Evolutionary conservation across 2,329 filamentous ascomycete genomes (phyloP).

Genomic region (Simplicillium sp.): DNA sequence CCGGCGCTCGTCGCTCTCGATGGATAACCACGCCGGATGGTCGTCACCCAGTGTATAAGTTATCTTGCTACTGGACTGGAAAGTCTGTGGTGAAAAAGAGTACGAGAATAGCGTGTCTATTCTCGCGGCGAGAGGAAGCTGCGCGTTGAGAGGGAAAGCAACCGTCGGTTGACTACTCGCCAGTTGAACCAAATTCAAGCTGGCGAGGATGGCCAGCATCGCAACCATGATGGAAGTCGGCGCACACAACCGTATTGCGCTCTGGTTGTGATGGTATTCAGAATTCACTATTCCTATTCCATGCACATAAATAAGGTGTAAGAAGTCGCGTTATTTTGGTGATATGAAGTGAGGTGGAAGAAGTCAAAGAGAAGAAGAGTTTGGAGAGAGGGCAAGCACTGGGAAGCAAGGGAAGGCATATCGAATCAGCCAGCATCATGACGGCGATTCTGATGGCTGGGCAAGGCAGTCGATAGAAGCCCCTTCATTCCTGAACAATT

Average conservation of each 20-base stretch:
- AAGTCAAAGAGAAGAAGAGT: constrained; percentile 5
- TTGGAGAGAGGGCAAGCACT: constrained; percentile 8
- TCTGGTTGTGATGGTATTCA: background rate
- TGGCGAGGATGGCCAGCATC: constrained; percentile 7
- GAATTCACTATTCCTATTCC: background rate
- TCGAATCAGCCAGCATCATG: constrained; percentile 9
- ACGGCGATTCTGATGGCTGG: constrained; percentile 20
- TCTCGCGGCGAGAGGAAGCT: constrained; percentile 71
- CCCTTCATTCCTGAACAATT: constrained; percentile 27
- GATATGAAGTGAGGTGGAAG: background rate
- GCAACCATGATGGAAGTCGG: constrained; percentile 18
- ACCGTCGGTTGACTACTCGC: constrained; percentile 30
- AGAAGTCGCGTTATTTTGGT: background rate
- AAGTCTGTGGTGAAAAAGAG: constrained; percentile 64
- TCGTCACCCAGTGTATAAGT: constrained; percentile 55
- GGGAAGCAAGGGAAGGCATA: constrained; percentile 3
- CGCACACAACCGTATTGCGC: constrained; percentile 4
- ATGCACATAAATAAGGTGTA: background rate
- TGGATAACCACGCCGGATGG: constrained; percentile 64
- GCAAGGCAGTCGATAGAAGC: constrained; percentile 15
- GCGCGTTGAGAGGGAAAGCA: constrained; percentile 71
- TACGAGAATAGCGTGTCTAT: constrained; percentile 59
- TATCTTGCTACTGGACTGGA: constrained; percentile 53
- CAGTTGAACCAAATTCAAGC: constrained; percentile 14
- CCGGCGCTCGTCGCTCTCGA: constrained; percentile 55